phyloP scores from a whole-genome alignment of 495 filamentous ascomycete species.

The Sabuloglossum arenarium region DNA sequence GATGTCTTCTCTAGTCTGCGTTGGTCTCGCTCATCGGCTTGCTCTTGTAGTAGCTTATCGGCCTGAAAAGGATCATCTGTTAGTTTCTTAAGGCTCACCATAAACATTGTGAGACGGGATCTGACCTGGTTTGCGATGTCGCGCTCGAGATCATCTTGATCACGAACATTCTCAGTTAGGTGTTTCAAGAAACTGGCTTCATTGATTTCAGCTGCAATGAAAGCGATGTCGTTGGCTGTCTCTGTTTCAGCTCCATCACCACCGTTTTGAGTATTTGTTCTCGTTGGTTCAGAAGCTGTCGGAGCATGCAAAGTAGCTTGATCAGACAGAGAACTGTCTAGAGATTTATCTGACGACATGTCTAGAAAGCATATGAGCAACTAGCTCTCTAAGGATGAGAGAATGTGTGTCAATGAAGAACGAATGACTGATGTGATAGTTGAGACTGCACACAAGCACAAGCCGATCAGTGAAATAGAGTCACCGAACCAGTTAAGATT shows the following conservation, averaged over 20 bases:
- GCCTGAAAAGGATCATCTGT: slow-evolving; percentile 27
- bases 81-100: not conserved
- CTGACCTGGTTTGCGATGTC: slow-evolving; percentile 38
- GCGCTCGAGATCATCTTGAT: slow-evolving; percentile 70
- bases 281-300: not conserved
- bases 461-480: not conserved
- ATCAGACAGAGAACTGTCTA: not conserved
- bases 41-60: slow-evolving; percentile 52
- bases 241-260: not conserved
- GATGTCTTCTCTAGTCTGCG: slow-evolving; percentile 66
- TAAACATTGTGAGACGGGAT: not conserved
- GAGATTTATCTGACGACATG: not conserved
- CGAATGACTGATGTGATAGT: not conserved
- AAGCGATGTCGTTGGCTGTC: not conserved
- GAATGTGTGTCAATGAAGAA: not conserved
- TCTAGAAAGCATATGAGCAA: not conserved
- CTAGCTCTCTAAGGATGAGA: not conserved
- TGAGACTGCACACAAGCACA: too few species aligned
- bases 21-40: slow-evolving; percentile 70
- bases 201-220: slow-evolving; percentile 8
- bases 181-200: slow-evolving; percentile 43
- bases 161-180: slow-evolving; percentile 51
- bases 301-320: not conserved
- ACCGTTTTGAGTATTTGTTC: not conserved
- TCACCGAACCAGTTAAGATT: not conserved